phyloP scores from a whole-genome alignment of 257 asterid genomes.

The Solanum tarapatanum region DNA sequence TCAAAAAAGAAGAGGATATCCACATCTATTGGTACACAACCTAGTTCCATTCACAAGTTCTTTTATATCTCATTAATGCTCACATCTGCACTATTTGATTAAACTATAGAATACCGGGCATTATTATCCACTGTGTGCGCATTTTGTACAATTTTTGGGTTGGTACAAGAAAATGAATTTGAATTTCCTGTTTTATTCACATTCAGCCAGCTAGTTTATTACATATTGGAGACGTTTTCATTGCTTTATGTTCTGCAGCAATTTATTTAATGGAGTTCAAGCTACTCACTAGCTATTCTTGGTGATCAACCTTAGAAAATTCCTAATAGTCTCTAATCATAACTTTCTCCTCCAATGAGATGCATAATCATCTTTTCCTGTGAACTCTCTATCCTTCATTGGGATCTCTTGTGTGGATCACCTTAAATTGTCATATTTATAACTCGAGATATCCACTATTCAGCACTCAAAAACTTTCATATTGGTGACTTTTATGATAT shows the following conservation, averaged over 20 bases:
- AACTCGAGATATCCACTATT: not conserved
- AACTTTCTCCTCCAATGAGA: not conserved
- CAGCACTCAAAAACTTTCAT: not conserved
- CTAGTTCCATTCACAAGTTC: not conserved
- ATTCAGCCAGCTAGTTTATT: not conserved
- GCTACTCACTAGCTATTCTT: not conserved
- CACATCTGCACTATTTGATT: not conserved
- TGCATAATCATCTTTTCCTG: not conserved
- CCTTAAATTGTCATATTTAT: not conserved
- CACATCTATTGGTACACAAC: not conserved
- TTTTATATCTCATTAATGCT: not conserved
- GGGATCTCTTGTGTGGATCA: not conserved
- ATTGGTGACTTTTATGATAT: not conserved
- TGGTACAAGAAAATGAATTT: not conserved
- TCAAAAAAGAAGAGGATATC: not conserved
- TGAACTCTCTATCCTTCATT: not conserved
- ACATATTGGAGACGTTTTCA: not conserved
- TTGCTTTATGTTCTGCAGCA: not conserved
- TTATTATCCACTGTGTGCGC: not conserved
- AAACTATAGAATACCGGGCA: not conserved
- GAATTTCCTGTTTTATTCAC: not conserved
- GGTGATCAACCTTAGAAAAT: not conserved
- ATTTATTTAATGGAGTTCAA: not conserved
- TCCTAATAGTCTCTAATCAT: not conserved
- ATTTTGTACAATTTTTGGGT: not conserved